Evolutionary conservation across 192 early-diverging fungal genomes (phyloP), one percentile per base, ranked within the genome.

Genomic region (Podila minutissima): DNA sequence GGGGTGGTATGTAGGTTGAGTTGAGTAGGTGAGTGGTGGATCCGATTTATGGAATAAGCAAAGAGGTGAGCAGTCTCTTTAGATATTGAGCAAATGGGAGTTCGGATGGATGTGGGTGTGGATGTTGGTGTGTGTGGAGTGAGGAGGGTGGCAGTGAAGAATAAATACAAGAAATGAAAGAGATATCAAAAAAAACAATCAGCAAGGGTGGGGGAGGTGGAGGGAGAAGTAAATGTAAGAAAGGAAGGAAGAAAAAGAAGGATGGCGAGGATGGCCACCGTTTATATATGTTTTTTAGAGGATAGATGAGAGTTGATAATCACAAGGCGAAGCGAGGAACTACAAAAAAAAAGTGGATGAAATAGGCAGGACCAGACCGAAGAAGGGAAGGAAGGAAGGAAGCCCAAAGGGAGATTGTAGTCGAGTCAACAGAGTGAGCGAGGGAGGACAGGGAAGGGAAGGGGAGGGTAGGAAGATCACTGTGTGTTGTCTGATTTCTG

Each of bases 201-300:
- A 62, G 60, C 19, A 55, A 67, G 53, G 53, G 53, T 57, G 66
- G 53, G 53, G 53, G 66, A 60, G 41, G 59, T 22, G 57, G 62
- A 46, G 31, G 55, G 24, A 53, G 35, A 70, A 58, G 24, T 66
- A 26, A 13, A 13, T 68, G 38, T 31, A 61, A 33, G 48, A 33
- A 76, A 28, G 71, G 26, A 29, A 50, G 50, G 41, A 49, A 20
- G 8, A 59, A 59, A 64, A 48, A 59, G 9, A 26, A 57, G 38
- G 53, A 58, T 55, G 68, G 35, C 71, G 66, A 35, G 29, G 33
- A 51, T 67, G 33, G 22, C 69, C 70, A 63, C 53, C 60, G 66
- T 79, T 79, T 79, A 64, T 59, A 79, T 79, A 78, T 26, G 29
- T 72, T 79, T 72, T 79, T 69, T 55, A 19, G 53, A 15, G 66